Evolutionary conservation across 2,329 filamentous ascomycete genomes (phyloP).

Genomic region (Fusarium acutatum): DNA sequence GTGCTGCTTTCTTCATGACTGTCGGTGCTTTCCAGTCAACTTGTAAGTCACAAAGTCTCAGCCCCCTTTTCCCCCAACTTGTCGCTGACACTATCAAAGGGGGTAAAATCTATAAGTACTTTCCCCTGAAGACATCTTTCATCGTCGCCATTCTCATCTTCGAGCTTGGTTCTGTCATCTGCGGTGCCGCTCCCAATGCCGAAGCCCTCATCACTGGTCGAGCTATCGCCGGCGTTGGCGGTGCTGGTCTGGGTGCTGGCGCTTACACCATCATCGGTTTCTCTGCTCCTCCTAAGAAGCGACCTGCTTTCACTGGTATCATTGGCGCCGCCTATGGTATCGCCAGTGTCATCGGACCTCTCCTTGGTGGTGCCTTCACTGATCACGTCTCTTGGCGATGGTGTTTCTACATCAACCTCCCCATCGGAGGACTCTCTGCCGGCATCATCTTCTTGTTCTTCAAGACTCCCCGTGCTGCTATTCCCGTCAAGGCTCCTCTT

Average conservation of each 20-base stretch:
- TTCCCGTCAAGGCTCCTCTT: constrained; percentile 48
- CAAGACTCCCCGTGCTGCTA: constrained; percentile 50
- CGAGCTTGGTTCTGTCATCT: constrained; percentile 63
- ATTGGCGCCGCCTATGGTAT: constrained; percentile 49
- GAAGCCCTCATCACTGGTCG: constrained; percentile 61
- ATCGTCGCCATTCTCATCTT: constrained; percentile 60
- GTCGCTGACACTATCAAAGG: constrained; percentile 43
- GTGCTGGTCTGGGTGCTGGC: constrained; percentile 59
- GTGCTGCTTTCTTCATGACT: constrained; percentile 62
- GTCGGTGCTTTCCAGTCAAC: constrained; percentile 55
- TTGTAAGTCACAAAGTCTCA: constrained; percentile 43
- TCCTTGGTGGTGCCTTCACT: constrained; percentile 50
- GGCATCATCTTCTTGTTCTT: constrained; percentile 53
- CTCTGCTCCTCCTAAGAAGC: constrained; percentile 46
- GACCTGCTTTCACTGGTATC: constrained; percentile 50
- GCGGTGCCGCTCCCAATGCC: constrained; percentile 56
- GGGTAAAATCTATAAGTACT: constrained; percentile 62
- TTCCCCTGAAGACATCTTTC: constrained; percentile 60
- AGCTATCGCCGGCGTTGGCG: constrained; percentile 57
- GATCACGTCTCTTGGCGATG: constrained; percentile 50
- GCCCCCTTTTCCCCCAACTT: background rate
- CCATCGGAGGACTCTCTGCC: constrained; percentile 47
- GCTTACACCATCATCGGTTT: constrained; percentile 61
- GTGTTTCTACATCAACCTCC: constrained; percentile 53
- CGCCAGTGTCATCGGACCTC: constrained; percentile 48